These are phyloP conservation scores for Erodium moschatum DNA, from an alignment of 441 rosid species.

Conservation along the genomic window DNA sequence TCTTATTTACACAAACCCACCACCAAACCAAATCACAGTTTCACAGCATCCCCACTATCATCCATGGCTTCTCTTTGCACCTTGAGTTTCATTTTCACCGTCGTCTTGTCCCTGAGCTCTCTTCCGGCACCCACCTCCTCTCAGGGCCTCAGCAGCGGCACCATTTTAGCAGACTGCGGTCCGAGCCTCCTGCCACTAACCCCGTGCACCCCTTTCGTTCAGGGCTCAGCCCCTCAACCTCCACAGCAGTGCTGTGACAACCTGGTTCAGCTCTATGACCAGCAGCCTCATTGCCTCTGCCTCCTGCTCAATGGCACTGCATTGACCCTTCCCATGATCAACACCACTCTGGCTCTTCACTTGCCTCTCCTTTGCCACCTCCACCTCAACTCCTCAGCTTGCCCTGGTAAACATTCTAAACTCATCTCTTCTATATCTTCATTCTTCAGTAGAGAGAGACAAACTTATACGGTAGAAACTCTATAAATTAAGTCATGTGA, in stretches of 20 bases:
- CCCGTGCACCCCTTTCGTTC: slow-evolving; percentile 74
- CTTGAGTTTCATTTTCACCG: slow-evolving; percentile 9
- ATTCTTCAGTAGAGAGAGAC: background rate
- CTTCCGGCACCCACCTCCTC: slow-evolving; percentile 25
- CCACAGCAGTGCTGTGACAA: slow-evolving; percentile 52
- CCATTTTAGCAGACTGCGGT: slow-evolving; percentile 37
- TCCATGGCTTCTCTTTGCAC: slow-evolving; percentile 20
- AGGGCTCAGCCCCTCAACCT: slow-evolving; percentile 46
- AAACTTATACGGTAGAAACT: too few species aligned
- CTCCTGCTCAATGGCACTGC: slow-evolving; percentile 49
- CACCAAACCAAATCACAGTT: background rate
- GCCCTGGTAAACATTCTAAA: slow-evolving; percentile 36
- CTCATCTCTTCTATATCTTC: background rate
- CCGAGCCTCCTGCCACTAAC: slow-evolving; percentile 45
- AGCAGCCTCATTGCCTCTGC: slow-evolving; percentile 60
- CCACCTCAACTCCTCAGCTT: slow-evolving; percentile 34
- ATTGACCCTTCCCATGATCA: slow-evolving; percentile 44
- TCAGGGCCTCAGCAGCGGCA: slow-evolving; percentile 32
- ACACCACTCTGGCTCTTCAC: slow-evolving; percentile 52
- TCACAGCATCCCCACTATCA: background rate
- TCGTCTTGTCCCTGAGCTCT: slow-evolving; percentile 23
- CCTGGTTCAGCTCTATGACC: slow-evolving; percentile 47
- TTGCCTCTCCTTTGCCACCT: slow-evolving; percentile 52
- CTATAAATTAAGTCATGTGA: too few species aligned
- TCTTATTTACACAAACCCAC: background rate